Evolutionary conservation across 2,329 filamentous ascomycete genomes (phyloP).

Genomic region (Aspergillus clavatus): DNA sequence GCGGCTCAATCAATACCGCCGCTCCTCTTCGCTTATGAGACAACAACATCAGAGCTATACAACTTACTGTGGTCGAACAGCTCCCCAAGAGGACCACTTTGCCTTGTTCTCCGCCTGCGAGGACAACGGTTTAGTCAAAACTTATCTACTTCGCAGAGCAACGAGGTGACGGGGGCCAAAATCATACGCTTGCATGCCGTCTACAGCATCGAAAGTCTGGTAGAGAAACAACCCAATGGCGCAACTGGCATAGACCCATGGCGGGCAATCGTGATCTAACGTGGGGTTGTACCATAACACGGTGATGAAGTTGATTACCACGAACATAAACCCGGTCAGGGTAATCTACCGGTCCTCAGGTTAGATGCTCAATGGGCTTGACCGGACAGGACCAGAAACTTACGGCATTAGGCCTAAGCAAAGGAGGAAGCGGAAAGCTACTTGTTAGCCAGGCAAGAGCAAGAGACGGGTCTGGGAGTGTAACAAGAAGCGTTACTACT

Average conservation of each 20-base stretch:
- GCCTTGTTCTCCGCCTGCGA: constrained; percentile 71
- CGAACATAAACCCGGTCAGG: constrained; percentile 81
- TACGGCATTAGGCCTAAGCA: constrained; percentile 46
- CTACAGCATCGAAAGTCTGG: constrained; percentile 97
- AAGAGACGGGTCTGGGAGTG: constrained; percentile 2
- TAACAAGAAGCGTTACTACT: constrained; percentile 32
- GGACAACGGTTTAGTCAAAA: constrained; percentile 6
- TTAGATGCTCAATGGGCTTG: constrained; percentile 4
- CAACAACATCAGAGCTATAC: background rate
- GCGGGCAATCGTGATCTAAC: constrained; percentile 85
- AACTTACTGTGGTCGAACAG: constrained; percentile 83
- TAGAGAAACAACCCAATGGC: constrained; percentile 86
- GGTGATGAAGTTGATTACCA: constrained; percentile 83
- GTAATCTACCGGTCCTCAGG: constrained; percentile 59
- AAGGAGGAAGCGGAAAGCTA: constrained; percentile 11
- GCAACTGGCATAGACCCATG: constrained; percentile 95
- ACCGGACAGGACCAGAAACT: constrained; percentile 20
- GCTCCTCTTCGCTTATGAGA: background rate
- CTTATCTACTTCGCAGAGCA: constrained; percentile 1
- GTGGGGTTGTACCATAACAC: constrained; percentile 95
- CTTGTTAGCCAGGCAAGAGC: constrained; percentile 9
- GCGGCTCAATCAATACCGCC: constrained; percentile 2
- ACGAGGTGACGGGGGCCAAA: constrained; percentile 1
- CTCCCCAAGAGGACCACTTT: constrained; percentile 90
- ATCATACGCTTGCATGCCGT: constrained; percentile 83